Percentiles rank a stretch among this genome's conserved stretches.
phyloP scores from a whole-genome alignment of 2,329 filamentous ascomycete species.

The Tolypocladium amazonense region DNA sequence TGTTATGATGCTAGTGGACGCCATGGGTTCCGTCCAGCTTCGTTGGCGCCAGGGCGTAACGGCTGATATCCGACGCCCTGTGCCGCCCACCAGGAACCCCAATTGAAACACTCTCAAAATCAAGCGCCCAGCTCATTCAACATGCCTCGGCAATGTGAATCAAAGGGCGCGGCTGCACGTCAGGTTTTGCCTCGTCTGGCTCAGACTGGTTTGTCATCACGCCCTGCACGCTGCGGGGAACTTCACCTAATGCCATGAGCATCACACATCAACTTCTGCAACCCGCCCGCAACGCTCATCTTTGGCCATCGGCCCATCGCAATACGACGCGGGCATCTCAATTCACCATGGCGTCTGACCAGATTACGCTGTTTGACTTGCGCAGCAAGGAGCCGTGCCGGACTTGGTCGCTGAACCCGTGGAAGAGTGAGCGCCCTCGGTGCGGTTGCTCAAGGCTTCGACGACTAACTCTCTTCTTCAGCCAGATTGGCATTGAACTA shows the following conservation, averaged over 20 bases:
- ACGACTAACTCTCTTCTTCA: conserved; percentile 15
- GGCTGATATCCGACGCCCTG: no score
- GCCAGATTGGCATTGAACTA: conserved; percentile 57
- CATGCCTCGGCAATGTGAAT: not conserved
- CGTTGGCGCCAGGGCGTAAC: no score
- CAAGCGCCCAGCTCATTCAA: not conserved
- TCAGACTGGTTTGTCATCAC: not conserved
- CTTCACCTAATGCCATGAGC: not conserved
- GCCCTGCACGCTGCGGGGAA: not conserved
- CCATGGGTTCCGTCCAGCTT: no score
- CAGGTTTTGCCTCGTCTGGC: not conserved
- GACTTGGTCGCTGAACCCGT: conserved; percentile 58
- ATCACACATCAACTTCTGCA: not conserved
- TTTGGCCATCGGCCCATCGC: not conserved
- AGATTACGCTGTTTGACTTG: conserved; percentile 51
- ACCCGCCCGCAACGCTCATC: not conserved
- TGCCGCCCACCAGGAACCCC: not conserved
- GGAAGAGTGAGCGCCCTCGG: conserved; percentile 45
- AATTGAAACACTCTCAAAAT: not conserved
- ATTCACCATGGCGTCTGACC: conserved; percentile 17
- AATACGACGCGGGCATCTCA: not conserved
- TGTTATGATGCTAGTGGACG: no score
- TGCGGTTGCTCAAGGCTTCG: not conserved
- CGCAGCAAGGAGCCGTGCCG: conserved; percentile 37
- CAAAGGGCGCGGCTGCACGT: not conserved